Conservation (phyloP, 148 eudicot genomes). For the Rhododendron henanense region DNA sequence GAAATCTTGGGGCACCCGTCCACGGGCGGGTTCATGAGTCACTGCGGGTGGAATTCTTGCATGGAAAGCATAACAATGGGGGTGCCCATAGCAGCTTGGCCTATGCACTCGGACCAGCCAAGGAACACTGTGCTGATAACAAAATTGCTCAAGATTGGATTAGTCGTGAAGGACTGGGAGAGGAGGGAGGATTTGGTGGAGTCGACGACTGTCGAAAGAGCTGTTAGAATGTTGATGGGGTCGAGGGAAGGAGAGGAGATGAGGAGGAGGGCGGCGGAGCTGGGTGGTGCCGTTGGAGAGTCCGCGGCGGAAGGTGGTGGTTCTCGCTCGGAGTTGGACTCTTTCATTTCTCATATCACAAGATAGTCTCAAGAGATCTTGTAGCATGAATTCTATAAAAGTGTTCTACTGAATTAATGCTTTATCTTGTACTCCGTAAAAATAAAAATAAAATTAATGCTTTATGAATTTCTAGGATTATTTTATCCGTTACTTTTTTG, state of each 20-base stretch:
- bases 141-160: conserved; percentile 4
- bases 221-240: conserved; percentile 7
- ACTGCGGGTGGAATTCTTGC: conserved; percentile 23
- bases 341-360: conserved; percentile 18
- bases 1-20: conserved; percentile 15
- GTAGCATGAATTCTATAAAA: not conserved
- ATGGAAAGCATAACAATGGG: conserved; percentile 24
- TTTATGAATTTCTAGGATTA: not conserved
- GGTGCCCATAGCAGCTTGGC: conserved; percentile 21
- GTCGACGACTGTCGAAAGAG: not conserved
- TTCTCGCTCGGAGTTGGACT: conserved; percentile 13
- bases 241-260: conserved; percentile 18
- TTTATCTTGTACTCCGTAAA: not conserved
- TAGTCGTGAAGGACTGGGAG: conserved; percentile 11
- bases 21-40: conserved; percentile 18
- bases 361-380: not conserved
- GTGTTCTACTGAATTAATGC: not conserved
- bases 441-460: not conserved
- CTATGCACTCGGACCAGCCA: conserved; percentile 23
- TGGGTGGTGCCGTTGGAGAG: conserved; percentile 2
- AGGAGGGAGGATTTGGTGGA: conserved; percentile 3
- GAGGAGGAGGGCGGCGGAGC: conserved; percentile 12
- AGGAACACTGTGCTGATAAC: conserved; percentile 16
- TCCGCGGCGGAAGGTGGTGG: conserved; percentile 2
- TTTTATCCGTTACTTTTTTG: not conserved